Evolutionary conservation across 805 yeast genomes (phyloP), one percentile per base, ranked within the genome.

Genomic region (Spathaspora sp.): DNA sequence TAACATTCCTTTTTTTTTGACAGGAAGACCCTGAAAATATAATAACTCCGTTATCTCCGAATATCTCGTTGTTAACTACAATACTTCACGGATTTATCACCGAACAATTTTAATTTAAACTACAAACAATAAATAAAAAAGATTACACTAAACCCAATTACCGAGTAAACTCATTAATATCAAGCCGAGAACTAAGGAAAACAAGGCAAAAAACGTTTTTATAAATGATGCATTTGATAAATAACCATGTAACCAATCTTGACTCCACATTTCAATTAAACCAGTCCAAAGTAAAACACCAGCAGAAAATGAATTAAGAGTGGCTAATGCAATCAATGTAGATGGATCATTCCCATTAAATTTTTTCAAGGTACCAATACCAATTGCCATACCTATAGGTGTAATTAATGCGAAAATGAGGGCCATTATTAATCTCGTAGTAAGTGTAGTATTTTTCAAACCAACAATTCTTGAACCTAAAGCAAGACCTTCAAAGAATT

Each of bases 341-440:
- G 55, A 49, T 9, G 63, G 63, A 35, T 65, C 64, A 47, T 66
- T 64, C 11, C 69, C 69, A 47, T 63, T 62, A 52, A 63, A 68
- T n/a, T 53, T 50, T 5, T 60, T 47, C 50, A 65, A 51, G 2
- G 58, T 61, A 9, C 69, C 71, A 44, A 61, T 60, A 26, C 71
- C 71, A 26, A 67, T 67, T 9, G 68, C 70, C 67, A 66, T 67
- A 28, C 68, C 67, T 35, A 67, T 49, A 12, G 71, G 69, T 7
- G 70, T 66, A 40, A 61, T 60, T 10, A 63, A 16, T 2, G 65
- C 57, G 52, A 55, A 66, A 5, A 48, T 50, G 1, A 47, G 40
- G 11, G 64, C 68, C 66, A 66, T 62, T 17, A 57, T 5, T 18
- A 55, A 19, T 52, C 63, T 59, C 1, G 49, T 32, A 5, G 48